Percentiles rank a stretch among this genome's conserved stretches.
Evolutionary conservation across 2,329 filamentous ascomycete genomes (phyloP).

Genomic region (Fusarium praegraminearum): DNA sequence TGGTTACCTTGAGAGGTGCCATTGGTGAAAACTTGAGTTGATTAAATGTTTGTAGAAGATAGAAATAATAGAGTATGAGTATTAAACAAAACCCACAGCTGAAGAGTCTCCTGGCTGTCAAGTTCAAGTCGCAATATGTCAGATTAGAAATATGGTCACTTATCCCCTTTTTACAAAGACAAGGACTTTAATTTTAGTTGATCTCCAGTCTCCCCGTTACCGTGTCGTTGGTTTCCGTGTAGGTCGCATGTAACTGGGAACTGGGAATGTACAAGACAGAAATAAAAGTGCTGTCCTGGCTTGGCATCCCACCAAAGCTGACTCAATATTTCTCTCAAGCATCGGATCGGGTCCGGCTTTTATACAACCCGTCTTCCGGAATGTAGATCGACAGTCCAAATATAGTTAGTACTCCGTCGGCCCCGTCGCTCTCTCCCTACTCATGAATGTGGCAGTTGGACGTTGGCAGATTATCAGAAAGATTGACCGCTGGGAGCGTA

Average conservation of each 20-base stretch:
- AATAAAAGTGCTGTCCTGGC: fast-evolving
- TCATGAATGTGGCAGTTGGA: too few relatives aligned
- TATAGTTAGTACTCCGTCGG: neutral
- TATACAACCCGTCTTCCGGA: too few relatives aligned
- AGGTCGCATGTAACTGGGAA: neutral
- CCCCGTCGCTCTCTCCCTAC: constrained; percentile 37
- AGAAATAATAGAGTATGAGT: fast-evolving
- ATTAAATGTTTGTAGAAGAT: neutral
- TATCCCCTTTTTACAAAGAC: neutral
- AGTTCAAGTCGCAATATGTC: too few relatives aligned
- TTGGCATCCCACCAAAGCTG: fast-evolving
- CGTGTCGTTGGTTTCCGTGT: neutral
- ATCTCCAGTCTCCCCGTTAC: neutral
- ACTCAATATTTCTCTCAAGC: too few relatives aligned
- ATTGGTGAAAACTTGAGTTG: neutral
- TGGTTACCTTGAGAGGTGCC: neutral
- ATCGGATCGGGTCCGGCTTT: too few relatives aligned
- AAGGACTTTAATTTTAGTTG: too few relatives aligned
- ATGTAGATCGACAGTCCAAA: too few relatives aligned
- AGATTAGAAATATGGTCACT: neutral
- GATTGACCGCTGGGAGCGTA: too few relatives aligned
- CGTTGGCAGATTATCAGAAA: too few relatives aligned
- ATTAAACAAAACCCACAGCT: too few relatives aligned
- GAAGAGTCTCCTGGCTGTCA: too few relatives aligned
- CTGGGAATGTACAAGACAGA: too few relatives aligned